These are phyloP conservation scores for Coleophoma cylindrospora DNA, from an alignment of 2,329 filamentous ascomycete species.

Conservation along the genomic window DNA sequence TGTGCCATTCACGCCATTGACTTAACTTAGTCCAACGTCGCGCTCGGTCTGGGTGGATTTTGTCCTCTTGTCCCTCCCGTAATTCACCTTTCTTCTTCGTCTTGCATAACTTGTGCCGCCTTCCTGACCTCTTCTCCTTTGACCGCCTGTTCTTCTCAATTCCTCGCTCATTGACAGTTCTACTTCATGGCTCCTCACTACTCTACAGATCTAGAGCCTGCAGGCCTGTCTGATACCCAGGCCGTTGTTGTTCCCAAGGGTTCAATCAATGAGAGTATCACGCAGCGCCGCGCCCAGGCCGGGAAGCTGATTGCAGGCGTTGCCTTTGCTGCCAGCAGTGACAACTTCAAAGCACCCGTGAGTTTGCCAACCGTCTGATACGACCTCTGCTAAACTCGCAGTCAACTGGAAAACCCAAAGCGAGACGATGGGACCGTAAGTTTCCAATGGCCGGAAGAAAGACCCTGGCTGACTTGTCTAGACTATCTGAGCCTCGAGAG, in stretches of 20 bases:
- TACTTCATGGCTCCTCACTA: constrained; percentile 35
- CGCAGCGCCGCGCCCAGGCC: constrained; percentile 63
- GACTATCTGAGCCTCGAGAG: constrained; percentile 56
- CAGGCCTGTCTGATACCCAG: constrained; percentile 35
- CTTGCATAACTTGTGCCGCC: no score
- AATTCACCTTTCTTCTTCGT: no score
- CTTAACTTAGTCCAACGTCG: no score
- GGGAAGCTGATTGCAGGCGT: constrained; percentile 69
- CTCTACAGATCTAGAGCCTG: constrained; percentile 27
- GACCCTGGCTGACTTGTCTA: background rate
- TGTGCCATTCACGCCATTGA: no score
- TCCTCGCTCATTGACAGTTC: no score
- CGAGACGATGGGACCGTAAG: constrained; percentile 82
- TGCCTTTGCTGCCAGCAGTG: constrained; percentile 72
- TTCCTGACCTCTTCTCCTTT: no score
- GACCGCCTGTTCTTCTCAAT: no score
- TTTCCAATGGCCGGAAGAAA: constrained; percentile 18
- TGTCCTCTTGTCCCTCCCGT: no score
- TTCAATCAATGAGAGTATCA: constrained; percentile 62
- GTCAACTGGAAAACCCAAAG: constrained; percentile 61
- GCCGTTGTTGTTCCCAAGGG: constrained; percentile 22
- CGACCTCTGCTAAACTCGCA: constrained; percentile 23
- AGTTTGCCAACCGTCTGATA: constrained; percentile 18
- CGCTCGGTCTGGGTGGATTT: no score
- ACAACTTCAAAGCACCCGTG: constrained; percentile 77